Conservation (phyloP, 2,329 filamentous ascomycete species). For the Immersiporthe knoxdaviesiana region DNA sequence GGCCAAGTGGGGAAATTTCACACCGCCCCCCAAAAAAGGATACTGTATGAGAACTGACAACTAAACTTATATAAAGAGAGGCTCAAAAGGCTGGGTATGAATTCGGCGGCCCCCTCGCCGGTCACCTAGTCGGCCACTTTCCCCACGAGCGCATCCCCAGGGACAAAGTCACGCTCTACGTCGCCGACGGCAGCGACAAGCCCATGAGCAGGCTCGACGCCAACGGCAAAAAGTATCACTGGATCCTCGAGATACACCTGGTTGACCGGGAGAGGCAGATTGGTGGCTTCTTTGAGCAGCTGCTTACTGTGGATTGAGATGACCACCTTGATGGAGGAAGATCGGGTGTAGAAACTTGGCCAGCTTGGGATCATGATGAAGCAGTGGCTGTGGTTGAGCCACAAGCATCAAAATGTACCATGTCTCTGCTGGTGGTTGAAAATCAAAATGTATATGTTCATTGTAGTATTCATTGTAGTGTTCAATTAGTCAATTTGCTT, state of each 20-base stretch:
- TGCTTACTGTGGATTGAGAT: constrained; percentile 4
- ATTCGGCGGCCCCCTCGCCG: constrained; percentile 49
- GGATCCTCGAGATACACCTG: constrained; percentile 56
- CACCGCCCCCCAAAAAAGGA: too few species aligned
- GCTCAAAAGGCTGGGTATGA: constrained; percentile 46
- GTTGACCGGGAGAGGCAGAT: constrained; percentile 43
- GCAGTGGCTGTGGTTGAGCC: too few species aligned
- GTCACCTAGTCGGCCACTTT: constrained; percentile 54
- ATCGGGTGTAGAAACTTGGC: not conserved
- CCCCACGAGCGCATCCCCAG: constrained; percentile 55
- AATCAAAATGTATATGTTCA: not conserved
- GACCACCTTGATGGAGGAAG: too few species aligned
- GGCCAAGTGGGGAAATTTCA: too few species aligned
- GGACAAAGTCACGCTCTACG: constrained; percentile 50
- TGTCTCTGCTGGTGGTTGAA: not conserved
- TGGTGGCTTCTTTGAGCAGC: constrained; percentile 49
- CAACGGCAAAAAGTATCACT: constrained; percentile 49
- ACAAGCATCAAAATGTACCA: not conserved
- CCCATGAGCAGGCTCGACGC: constrained; percentile 44
- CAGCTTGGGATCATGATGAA: not conserved
- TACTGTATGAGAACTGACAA: not conserved
- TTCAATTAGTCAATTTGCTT: not conserved
- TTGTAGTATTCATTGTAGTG: not conserved
- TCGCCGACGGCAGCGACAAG: constrained; percentile 48
- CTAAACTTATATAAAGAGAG: constrained; percentile 19